Conservation (phyloP, 2,329 filamentous ascomycete species). For the Colletotrichum plurivorum region DNA sequence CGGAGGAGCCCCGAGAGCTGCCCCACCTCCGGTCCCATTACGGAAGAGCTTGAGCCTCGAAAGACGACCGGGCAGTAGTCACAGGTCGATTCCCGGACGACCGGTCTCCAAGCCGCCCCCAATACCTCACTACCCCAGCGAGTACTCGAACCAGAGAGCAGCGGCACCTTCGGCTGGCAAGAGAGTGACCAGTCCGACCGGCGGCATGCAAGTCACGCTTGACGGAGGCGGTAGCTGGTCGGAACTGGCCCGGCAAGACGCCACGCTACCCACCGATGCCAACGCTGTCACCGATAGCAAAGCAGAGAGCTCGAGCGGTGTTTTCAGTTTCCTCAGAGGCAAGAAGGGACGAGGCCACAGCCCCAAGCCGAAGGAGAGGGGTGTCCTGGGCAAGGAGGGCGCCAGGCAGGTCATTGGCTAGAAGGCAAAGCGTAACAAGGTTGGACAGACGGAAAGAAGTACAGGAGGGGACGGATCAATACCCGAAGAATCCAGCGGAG, state of each 20-base stretch:
- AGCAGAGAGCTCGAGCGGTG: conserved; percentile 76
- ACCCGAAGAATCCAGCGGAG: conserved; percentile 28
- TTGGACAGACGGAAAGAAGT: conserved; percentile 29
- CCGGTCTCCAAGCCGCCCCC: conserved; percentile 47
- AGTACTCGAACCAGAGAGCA: conserved; percentile 55
- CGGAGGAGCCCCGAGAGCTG: conserved; percentile 38
- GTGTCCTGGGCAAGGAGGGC: conserved; percentile 94
- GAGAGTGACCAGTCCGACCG: conserved; percentile 81
- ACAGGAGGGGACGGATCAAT: conserved; percentile 30
- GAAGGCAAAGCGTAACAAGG: conserved; percentile 15
- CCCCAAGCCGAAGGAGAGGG: conserved; percentile 93
- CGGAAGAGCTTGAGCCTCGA: conserved; percentile 39
- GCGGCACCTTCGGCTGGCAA: conserved; percentile 66
- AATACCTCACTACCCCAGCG: conserved; percentile 62
- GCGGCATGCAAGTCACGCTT: conserved; percentile 91
- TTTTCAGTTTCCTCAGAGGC: conserved; percentile 90
- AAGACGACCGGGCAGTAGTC: conserved; percentile 39
- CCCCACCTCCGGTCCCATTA: conserved; percentile 30
- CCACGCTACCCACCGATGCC: conserved; percentile 79
- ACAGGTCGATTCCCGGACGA: conserved; percentile 39
- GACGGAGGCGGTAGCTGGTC: conserved; percentile 94
- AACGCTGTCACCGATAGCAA: conserved; percentile 67
- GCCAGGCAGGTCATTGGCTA: conserved; percentile 85
- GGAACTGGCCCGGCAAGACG: conserved; percentile 87
- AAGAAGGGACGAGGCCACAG: conserved; percentile 93